Evolutionary conservation across 2,329 filamentous ascomycete species (phyloP).

Genomic region (Magnaporthales sp.): DNA sequence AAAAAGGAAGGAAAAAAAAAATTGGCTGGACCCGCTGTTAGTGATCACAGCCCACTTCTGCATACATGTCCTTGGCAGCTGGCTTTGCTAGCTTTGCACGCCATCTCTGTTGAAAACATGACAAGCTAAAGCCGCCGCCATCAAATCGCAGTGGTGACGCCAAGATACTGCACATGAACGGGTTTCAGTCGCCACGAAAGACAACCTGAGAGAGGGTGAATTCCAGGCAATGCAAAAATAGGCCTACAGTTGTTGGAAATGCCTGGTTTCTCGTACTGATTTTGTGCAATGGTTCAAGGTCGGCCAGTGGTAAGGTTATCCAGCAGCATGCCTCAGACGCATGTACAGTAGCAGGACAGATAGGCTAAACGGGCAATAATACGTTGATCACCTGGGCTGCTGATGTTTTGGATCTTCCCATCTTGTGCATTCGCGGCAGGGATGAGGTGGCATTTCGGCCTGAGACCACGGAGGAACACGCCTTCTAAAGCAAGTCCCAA

Average conservation of each 20-base stretch:
- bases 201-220: background rate
- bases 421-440: background rate
- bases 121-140: too few relatives aligned
- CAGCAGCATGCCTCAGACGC: background rate
- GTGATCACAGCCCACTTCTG: background rate
- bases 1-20: background rate
- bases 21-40: background rate
- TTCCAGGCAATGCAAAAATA: too few relatives aligned
- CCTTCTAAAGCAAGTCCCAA: background rate
- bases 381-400: background rate
- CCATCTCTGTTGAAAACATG: background rate
- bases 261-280: too few relatives aligned
- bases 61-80: background rate
- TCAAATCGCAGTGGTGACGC: background rate
- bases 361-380: background rate
- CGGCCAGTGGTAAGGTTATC: too few relatives aligned
- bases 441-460: background rate
- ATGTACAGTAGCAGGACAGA: background rate
- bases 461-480: background rate
- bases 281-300: too few relatives aligned
- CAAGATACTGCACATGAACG: background rate
- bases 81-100: background rate
- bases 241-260: too few relatives aligned
- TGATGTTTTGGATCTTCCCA: background rate
- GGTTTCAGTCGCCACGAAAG: background rate